Evolutionary conservation across 352 stramenopile species (phyloP).

Genomic region (Globisporangium camurandrum): DNA sequence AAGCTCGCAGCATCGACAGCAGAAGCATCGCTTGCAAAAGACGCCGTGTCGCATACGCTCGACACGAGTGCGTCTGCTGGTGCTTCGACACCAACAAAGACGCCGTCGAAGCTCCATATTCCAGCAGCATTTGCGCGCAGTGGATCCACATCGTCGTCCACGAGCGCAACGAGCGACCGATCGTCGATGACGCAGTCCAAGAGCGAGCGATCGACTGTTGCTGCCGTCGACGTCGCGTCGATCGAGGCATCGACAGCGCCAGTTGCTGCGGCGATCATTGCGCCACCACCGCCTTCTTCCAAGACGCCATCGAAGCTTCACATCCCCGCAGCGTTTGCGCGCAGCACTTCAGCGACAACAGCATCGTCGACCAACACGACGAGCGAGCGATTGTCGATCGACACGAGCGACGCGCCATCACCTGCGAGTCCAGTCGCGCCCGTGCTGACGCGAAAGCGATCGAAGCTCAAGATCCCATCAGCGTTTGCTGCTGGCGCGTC

Average conservation of each 20-base stretch:
- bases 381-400: conserved; percentile 11
- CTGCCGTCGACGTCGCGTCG: too few species aligned
- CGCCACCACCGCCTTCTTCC: conserved; percentile 2
- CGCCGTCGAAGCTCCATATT: conserved; percentile 50
- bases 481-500: conserved; percentile 13
- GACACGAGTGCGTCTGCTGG: too few species aligned
- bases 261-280: neutral
- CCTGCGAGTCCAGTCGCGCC: conserved; percentile 2
- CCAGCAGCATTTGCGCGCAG: conserved; percentile 40
- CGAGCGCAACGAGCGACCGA: neutral
- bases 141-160: neutral
- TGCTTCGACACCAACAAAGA: too few species aligned
- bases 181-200: too few species aligned
- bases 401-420: neutral
- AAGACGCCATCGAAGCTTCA: conserved; percentile 42
- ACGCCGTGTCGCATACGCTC: too few species aligned
- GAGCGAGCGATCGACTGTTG: too few species aligned
- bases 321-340: conserved; percentile 41
- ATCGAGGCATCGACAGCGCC: neutral
- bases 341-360: conserved; percentile 15
- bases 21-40: too few species aligned
- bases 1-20: neutral
- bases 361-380: conserved; percentile 25
- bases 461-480: conserved; percentile 25
- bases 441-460: conserved; percentile 16